Evolutionary conservation across 306 rosid species (phyloP).

Genomic region (Albizia julibrissin): DNA sequence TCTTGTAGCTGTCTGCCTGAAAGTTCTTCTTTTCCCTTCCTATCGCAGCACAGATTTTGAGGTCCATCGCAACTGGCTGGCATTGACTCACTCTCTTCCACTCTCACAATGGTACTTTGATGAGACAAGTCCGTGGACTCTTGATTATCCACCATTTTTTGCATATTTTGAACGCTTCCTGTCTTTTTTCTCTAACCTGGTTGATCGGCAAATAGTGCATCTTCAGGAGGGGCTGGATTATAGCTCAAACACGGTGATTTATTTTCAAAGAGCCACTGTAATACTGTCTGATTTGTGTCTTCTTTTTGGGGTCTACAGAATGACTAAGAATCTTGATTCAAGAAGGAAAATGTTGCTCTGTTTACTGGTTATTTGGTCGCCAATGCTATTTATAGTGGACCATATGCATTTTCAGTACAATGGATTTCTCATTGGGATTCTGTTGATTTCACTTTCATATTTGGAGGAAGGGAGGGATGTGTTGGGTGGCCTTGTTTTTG

Average conservation of each 20-base stretch:
- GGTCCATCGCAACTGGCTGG: slow-evolving; percentile 91
- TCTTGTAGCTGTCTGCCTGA: slow-evolving; percentile 58
- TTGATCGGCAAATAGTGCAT: slow-evolving; percentile 75
- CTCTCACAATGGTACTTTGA: slow-evolving; percentile 82
- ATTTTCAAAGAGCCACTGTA: slow-evolving; percentile 71
- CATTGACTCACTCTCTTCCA: slow-evolving; percentile 84
- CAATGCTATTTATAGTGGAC: slow-evolving; percentile 83
- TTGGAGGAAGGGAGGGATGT: slow-evolving; percentile 89
- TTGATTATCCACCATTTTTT: slow-evolving; percentile 89
- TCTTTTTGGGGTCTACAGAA: slow-evolving; percentile 67
- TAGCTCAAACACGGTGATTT: slow-evolving; percentile 49
- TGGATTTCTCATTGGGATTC: slow-evolving; percentile 87
- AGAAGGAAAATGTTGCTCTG: slow-evolving; percentile 60
- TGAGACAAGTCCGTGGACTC: slow-evolving; percentile 91
- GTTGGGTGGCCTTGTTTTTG: slow-evolving; percentile 77
- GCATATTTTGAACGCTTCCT: slow-evolving; percentile 72
- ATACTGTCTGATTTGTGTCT: slow-evolving; percentile 70
- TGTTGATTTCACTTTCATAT: slow-evolving; percentile 79
- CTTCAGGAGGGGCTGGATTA: slow-evolving; percentile 73
- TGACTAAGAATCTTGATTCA: slow-evolving; percentile 53
- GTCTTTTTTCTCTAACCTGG: slow-evolving; percentile 56
- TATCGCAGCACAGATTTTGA: slow-evolving; percentile 87
- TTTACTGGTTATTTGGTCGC: slow-evolving; percentile 84
- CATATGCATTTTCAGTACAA: slow-evolving; percentile 92
- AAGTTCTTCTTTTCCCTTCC: slow-evolving; percentile 78